A percentile compares a stretch with the other conserved stretches of the same genome.
phyloP scores from a whole-genome alignment of 805 yeast genomes.

The Wickerhamiella siamensis region DNA sequence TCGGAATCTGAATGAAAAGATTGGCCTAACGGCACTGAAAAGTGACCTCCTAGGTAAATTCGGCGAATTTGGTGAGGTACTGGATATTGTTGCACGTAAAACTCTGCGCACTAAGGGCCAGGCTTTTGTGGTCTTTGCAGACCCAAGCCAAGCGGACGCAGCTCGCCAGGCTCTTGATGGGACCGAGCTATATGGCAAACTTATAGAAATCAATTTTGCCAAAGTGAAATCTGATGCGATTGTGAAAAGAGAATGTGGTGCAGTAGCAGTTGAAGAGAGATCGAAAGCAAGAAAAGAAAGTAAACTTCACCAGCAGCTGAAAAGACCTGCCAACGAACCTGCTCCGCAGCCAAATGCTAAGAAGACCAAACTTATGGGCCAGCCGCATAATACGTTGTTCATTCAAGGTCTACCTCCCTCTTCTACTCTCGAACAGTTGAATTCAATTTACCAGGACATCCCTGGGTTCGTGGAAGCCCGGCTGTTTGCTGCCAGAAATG shows the following conservation, averaged over 20 bases:
- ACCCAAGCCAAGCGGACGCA: conserved; percentile 29
- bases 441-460: conserved; percentile 32
- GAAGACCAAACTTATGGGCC: conserved; percentile 5
- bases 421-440: conserved; percentile 30
- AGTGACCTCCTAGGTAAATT: conserved; percentile 31
- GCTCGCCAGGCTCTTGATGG: conserved; percentile 32
- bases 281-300: background rate
- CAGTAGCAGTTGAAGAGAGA: background rate
- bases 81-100: conserved; percentile 41
- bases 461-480: conserved; percentile 57
- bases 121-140: conserved; percentile 54
- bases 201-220: conserved; percentile 29
- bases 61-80: conserved; percentile 32
- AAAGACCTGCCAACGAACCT: conserved; percentile 8
- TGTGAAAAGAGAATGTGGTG: conserved; percentile 23
- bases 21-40: conserved; percentile 38
- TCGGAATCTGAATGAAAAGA: conserved; percentile 58
- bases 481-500: conserved; percentile 46
- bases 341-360: too few species aligned
- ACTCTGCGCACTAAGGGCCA: conserved; percentile 65
- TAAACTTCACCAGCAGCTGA: background rate
- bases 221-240: conserved; percentile 10
- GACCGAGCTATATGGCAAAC: conserved; percentile 32
- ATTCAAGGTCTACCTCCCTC: conserved; percentile 47
- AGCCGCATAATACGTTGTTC: conserved; percentile 53